Percentiles rank a stretch among this genome's conserved stretches.
These are phyloP conservation scores for Kwoniella heveanensis DNA, from an alignment of 768 basidiomycete species.

Conservation along the genomic window DNA sequence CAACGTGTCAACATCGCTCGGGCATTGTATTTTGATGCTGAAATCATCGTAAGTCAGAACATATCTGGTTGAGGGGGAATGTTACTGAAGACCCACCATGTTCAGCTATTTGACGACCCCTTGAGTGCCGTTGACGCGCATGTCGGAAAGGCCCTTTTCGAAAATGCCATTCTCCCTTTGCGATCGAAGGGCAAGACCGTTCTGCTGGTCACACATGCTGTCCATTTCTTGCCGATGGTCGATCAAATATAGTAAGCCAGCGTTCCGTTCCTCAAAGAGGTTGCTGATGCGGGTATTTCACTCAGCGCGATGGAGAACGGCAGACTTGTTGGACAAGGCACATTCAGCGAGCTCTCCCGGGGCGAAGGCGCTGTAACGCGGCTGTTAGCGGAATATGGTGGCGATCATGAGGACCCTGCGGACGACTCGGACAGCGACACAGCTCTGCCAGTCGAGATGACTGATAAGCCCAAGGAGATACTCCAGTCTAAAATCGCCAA, in stretches of 20 bases:
- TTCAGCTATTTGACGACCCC: conserved; percentile 46
- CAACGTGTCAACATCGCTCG: conserved; percentile 69
- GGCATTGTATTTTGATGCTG: conserved; percentile 63
- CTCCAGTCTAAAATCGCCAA: neutral
- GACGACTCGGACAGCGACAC: conserved; percentile 21
- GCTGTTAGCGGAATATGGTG: conserved; percentile 67
- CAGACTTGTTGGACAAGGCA: conserved; percentile 61
- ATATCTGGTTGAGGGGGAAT: neutral
- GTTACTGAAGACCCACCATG: conserved; percentile 28
- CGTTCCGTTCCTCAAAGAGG: neutral
- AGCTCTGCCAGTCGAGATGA: neutral
- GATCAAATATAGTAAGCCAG: conserved; percentile 61
- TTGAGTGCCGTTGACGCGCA: conserved; percentile 66
- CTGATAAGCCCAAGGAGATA: conserved; percentile 46
- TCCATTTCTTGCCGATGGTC: conserved; percentile 63
- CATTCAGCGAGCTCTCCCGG: conserved; percentile 62
- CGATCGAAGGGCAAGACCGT: conserved; percentile 61
- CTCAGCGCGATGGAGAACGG: conserved; percentile 58
- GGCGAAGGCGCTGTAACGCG: conserved; percentile 63
- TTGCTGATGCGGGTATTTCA: neutral
- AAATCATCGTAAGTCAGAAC: conserved; percentile 31
- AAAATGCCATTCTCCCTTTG: conserved; percentile 65
- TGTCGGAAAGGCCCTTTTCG: conserved; percentile 70
- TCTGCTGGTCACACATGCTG: conserved; percentile 64
- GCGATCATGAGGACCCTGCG: conserved; percentile 49